Conservation (phyloP, 352 stramenopile genomes). For the Phytophthora ohioensis region DNA sequence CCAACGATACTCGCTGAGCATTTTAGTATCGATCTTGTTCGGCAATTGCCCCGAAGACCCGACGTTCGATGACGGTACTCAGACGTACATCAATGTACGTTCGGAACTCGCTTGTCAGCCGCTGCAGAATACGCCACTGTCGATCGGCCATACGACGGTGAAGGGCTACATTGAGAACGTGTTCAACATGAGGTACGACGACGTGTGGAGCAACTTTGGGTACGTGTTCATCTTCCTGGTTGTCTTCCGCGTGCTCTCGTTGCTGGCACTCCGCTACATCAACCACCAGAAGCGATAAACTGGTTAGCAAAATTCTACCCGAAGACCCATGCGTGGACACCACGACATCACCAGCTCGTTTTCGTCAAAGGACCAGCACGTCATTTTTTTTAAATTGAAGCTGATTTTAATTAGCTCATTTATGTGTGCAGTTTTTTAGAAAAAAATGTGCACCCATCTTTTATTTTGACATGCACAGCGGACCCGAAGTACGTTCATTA, state of each 20-base stretch:
- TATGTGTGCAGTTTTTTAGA: too few species aligned
- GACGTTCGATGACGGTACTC: conserved; percentile 25
- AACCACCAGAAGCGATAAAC: conserved; percentile 55
- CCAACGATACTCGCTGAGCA: conserved; percentile 41
- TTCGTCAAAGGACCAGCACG: too few species aligned
- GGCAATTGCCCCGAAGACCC: conserved; percentile 38
- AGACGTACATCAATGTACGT: conserved; percentile 26
- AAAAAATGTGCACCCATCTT: too few species aligned
- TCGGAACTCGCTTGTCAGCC: conserved; percentile 36
- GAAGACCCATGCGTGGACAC: too few species aligned
- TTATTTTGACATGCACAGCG: too few species aligned
- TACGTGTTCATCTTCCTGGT: conserved; percentile 39
- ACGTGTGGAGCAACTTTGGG: conserved; percentile 43
- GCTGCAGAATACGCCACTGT: conserved; percentile 26
- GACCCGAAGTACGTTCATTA: too few species aligned
- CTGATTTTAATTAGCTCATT: too few species aligned
- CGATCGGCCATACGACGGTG: conserved; percentile 24
- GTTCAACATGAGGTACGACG: conserved; percentile 20
- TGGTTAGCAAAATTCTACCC: too few species aligned
- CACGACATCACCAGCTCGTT: too few species aligned
- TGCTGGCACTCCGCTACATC: conserved; percentile 52
- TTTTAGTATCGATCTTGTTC: conserved; percentile 44
- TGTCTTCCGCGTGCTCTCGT: conserved; percentile 43
- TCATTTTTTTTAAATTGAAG: too few species aligned
- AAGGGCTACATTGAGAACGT: conserved; percentile 29